Percentiles rank a stretch among this genome's conserved stretches.
Evolutionary conservation across 352 stramenopile genomes (phyloP).

Genomic region (Pythium phragmiticola): DNA sequence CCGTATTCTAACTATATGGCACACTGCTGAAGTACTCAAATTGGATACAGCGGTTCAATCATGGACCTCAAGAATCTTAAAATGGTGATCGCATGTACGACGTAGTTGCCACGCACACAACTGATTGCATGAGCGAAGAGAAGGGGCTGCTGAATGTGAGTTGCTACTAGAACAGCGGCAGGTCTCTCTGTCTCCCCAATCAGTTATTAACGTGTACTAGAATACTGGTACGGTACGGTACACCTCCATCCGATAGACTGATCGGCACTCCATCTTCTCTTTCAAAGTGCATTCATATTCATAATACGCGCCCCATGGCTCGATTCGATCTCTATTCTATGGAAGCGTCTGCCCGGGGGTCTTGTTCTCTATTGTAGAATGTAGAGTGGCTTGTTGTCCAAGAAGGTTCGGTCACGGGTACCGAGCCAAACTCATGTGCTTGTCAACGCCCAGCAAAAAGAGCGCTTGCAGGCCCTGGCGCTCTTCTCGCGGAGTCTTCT

Average conservation of each 20-base stretch:
- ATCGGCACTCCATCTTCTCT: neutral
- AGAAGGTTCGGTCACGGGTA: neutral
- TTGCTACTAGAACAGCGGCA: neutral
- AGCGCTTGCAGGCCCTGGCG: slow-evolving; percentile 21
- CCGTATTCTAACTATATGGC: slow-evolving; percentile 8
- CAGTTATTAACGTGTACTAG: too few relatives aligned
- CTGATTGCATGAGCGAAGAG: slow-evolving; percentile 7
- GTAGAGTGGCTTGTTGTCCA: neutral
- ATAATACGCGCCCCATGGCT: neutral
- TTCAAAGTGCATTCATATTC: too few relatives aligned
- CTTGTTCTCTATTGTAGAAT: slow-evolving; percentile 3
- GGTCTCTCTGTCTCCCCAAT: too few relatives aligned
- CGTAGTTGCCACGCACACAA: neutral
- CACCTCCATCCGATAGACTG: too few relatives aligned
- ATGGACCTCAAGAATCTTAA: slow-evolving; percentile 11
- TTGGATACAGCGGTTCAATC: neutral
- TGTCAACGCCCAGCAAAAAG: slow-evolving; percentile 26
- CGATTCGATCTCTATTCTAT: slow-evolving; percentile 9
- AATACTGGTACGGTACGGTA: too few relatives aligned
- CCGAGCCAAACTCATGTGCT: slow-evolving; percentile 20
- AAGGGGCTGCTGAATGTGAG: slow-evolving; percentile 9
- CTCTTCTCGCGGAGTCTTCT: slow-evolving; percentile 9
- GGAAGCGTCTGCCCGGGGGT: neutral
- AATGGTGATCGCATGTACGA: neutral
- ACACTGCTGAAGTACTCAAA: neutral